phyloP scores from a whole-genome alignment of 2,329 filamentous ascomycete species.

The Penicillium sumatraense region DNA sequence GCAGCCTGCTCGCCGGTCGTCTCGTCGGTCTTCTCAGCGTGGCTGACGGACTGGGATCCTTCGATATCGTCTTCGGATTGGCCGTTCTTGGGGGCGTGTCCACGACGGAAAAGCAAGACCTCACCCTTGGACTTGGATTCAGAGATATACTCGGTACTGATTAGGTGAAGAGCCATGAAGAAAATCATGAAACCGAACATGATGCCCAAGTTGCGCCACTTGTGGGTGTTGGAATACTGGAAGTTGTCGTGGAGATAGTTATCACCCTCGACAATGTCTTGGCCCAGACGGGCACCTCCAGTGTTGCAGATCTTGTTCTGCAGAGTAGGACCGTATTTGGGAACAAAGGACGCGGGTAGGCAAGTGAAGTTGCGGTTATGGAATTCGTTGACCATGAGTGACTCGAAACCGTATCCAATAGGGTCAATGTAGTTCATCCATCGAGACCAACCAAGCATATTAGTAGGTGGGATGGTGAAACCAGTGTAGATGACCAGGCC shows the following conservation, averaged over 20 bases:
- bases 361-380: slow-evolving; percentile 64
- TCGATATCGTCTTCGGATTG: slow-evolving; percentile 34
- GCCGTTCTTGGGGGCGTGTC: slow-evolving; percentile 57
- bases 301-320: slow-evolving; percentile 60
- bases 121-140: slow-evolving; percentile 77
- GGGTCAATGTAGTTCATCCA: slow-evolving; percentile 85
- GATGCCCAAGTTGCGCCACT: slow-evolving; percentile 73
- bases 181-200: slow-evolving; percentile 67
- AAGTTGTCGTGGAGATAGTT: slow-evolving; percentile 60
- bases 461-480: slow-evolving; percentile 45
- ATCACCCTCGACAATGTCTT: slow-evolving; percentile 60
- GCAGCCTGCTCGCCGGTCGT: slow-evolving; percentile 28
- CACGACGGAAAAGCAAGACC: slow-evolving; percentile 73
- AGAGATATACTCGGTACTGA: slow-evolving; percentile 64
- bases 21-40: slow-evolving; percentile 40
- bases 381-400: slow-evolving; percentile 85
- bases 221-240: slow-evolving; percentile 61
- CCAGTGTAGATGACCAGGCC: slow-evolving; percentile 53
- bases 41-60: slow-evolving; percentile 24
- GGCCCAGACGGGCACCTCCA: slow-evolving; percentile 63
- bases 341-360: slow-evolving; percentile 10
- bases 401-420: slow-evolving; percentile 78
- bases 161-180: slow-evolving; percentile 65
- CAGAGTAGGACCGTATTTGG: slow-evolving; percentile 40
- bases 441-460: slow-evolving; percentile 79